Evolutionary conservation across 2,329 filamentous ascomycete genomes (phyloP), one percentile per base, ranked within the genome.

Genomic region (Ceratocystis colombiana): DNA sequence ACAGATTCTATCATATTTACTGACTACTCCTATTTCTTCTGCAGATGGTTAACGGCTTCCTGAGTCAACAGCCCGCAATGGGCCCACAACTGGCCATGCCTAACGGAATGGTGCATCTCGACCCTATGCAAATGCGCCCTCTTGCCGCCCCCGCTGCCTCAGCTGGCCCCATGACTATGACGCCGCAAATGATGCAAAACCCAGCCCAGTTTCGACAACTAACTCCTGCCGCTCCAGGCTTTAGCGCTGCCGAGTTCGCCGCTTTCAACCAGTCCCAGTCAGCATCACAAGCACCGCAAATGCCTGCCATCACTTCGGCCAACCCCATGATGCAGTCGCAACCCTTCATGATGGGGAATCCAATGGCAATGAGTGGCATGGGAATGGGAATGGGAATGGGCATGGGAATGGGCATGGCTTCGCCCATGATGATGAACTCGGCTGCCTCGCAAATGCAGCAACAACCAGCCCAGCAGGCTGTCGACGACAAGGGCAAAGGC

Each of bases 41-140:
- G 61, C 71, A 95, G 90, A 91, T 93, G 87, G 89, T 96, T 85
- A 91, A 95, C 73, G 88, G 90, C 68, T 96, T 96, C 75, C 82
- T 96, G 72, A 90, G 96, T 74, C 88, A 94, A 73, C 84, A 84
- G 65, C 86, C 80, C n/a, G 78, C 71, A 62, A 75, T 85, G 64
- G 79, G 82, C 70, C 79, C 81, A 72, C 80, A 83, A 64, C 80
- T 83, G 70, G 75, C 79, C 8, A 77, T 81, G 72, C 79, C 80
- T 67, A 79, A 79, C 62, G 77, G 76, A 25, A 76, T 76, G 45
- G 74, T 80, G 61, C 78, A 77, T 67, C 73, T 84, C 69, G 79
- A 79, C 67, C 76, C 78, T 12, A 73, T 76, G n/a, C 80, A 82
- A 63, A n/a, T 68, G 64, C 64, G 62, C 41, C 62, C 61, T 6